Evolutionary conservation across 805 yeast species (phyloP), one percentile per base, ranked within the genome.

Genomic region (Nakazawaea ernobii): DNA sequence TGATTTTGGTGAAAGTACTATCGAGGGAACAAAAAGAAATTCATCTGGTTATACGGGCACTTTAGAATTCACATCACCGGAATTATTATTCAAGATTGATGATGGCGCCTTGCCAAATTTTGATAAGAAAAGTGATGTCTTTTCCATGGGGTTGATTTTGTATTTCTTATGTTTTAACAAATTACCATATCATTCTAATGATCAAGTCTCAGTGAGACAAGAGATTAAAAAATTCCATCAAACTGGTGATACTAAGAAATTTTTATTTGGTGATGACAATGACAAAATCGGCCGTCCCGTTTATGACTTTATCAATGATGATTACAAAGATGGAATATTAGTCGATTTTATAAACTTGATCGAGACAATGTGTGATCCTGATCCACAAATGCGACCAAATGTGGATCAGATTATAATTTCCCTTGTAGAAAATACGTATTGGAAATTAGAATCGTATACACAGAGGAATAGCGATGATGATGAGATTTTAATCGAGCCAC

Each of bases 31-130:
- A 24, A 63, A 60, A 37, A 68, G 90, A 42, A 71, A 73, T 8
- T 82, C 91, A 1, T 82, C 90, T 5, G 97, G 97, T 0, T 77
- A 82, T 38, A 90, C 97, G 0, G 97, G 97, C 0, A 90, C 97
- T 0, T 58, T 89, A 7, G 97, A 89, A 57, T 90, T 81, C 56
- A 82, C 89, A 17, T 96, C 96, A 0, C 97, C 97, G 0, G 96
- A 89, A 55, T 69, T 86, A 9, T 72, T 88, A 55, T 59, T 70
- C 28, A 53, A 54, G 13, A 53, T 49, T 6, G 35, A 30, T 15
- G 41, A 29, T 10, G 11, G 30, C 26, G 17, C 13, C 2, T 68
- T 75, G 17, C 70, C 70, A 13, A 81, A 85, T 35, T 90, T 86
- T 57, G 76, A 84, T 5, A 80, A 75, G 57, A 75, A 80, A 35